These are phyloP conservation scores for Chrysophaeum taylorii DNA, from an alignment of 352 stramenopile species.

Conservation along the genomic window DNA sequence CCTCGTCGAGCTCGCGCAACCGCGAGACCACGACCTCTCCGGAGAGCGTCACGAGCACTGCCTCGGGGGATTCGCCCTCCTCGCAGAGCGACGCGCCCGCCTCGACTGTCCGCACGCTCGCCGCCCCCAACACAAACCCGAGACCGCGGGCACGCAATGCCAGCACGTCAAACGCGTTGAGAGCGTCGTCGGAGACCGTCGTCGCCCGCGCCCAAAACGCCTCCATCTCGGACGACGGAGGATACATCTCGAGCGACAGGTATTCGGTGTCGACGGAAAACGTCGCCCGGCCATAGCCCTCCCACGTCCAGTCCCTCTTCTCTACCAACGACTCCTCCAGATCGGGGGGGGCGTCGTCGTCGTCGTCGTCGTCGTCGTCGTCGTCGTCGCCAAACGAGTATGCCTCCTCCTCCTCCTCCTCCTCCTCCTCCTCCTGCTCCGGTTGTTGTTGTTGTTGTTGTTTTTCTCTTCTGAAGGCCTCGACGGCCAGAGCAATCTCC, in stretches of 20 bases:
- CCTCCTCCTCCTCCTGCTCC: no score
- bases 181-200: background rate
- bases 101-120: background rate
- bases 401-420: no score
- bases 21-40: background rate
- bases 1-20: slow-evolving; percentile 8
- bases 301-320: slow-evolving; percentile 10
- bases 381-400: no score
- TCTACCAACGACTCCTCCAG: no score
- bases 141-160: background rate
- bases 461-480: no score
- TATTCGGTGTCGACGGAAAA: background rate
- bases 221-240: background rate
- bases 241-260: background rate
- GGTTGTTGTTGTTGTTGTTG: no score
- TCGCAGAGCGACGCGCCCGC: background rate
- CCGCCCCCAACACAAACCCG: background rate
- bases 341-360: background rate
- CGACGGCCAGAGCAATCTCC: no score
- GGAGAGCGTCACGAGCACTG: background rate
- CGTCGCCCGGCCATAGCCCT: background rate
- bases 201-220: background rate
- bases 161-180: background rate
- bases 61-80: background rate
- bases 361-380: background rate